Evolutionary conservation across 169 alveolate genomes (phyloP).

Genomic region (Babesia bovis): DNA sequence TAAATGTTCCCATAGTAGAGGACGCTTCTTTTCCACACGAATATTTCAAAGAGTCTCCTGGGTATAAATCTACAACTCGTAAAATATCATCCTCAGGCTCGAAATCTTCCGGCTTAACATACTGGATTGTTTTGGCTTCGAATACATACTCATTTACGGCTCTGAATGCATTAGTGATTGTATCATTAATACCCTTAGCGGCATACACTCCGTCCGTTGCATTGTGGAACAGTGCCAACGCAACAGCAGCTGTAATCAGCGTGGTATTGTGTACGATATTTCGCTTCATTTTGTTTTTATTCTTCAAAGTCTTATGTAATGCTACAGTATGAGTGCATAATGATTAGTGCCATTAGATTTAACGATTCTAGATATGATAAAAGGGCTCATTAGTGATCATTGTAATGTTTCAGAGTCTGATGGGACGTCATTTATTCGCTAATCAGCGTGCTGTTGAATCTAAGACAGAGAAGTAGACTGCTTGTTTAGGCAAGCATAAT

Average conservation of each 20-base stretch:
- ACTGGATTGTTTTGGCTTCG: slow-evolving; percentile 12
- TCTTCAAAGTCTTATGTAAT: not conserved
- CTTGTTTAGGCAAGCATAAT: too few species aligned
- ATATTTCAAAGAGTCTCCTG: slow-evolving; percentile 46
- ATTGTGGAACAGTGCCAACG: not conserved
- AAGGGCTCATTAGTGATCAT: not conserved
- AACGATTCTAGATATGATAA: not conserved
- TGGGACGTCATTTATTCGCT: not conserved
- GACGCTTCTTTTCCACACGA: slow-evolving; percentile 25
- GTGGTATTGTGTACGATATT: too few species aligned
- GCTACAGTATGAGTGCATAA: not conserved
- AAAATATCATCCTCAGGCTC: slow-evolving; percentile 28
- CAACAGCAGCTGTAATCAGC: not conserved
- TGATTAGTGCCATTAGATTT: not conserved
- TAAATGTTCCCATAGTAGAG: not conserved
- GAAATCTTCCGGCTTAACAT: slow-evolving; percentile 24
- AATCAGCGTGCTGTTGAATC: not conserved
- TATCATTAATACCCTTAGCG: not conserved
- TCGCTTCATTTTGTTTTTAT: not conserved
- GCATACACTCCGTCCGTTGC: not conserved
- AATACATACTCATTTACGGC: slow-evolving; percentile 17
- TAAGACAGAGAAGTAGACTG: too few species aligned
- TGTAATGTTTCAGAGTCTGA: not conserved
- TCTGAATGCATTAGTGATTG: slow-evolving; percentile 2
- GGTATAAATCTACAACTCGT: slow-evolving; percentile 5